Evolutionary conservation across 805 yeast species (phyloP).

Genomic region (Candida stauntonica): DNA sequence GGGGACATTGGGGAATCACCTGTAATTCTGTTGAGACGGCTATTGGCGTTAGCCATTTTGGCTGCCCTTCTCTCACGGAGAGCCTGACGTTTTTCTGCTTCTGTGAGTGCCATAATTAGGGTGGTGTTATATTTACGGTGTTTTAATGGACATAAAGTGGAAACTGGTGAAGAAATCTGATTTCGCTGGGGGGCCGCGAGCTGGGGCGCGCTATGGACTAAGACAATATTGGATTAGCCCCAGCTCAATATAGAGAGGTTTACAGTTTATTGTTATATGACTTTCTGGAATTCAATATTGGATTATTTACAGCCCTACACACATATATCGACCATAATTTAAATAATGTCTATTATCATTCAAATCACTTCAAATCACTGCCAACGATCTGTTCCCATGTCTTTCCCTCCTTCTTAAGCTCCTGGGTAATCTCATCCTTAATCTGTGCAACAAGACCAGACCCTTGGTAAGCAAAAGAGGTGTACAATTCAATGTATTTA

Average conservation of each 20-base stretch:
- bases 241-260: too few species aligned
- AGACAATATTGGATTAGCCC: too few species aligned
- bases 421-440: slow-evolving; percentile 52
- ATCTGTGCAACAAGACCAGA: slow-evolving; percentile 73
- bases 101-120: slow-evolving; percentile 14
- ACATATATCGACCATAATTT: too few species aligned
- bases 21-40: slow-evolving; percentile 23
- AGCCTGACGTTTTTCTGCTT: slow-evolving; percentile 25
- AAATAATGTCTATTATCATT: not conserved
- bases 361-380: slow-evolving; percentile 35
- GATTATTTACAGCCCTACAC: too few species aligned
- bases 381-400: slow-evolving; percentile 84
- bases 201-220: too few species aligned
- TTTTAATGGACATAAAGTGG: not conserved
- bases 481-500: slow-evolving; percentile 78
- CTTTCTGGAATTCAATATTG: too few species aligned
- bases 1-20: slow-evolving; percentile 17
- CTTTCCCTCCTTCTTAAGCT: slow-evolving; percentile 67
- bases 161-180: not conserved
- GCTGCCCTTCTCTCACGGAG: slow-evolving; percentile 27
- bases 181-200: too few species aligned
- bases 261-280: too few species aligned
- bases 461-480: slow-evolving; percentile 89
- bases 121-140: not conserved
- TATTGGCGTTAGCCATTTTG: slow-evolving; percentile 20